Evolutionary conservation across 2,329 filamentous ascomycete genomes (phyloP).

Genomic region (Ceratocystis albifundus): DNA sequence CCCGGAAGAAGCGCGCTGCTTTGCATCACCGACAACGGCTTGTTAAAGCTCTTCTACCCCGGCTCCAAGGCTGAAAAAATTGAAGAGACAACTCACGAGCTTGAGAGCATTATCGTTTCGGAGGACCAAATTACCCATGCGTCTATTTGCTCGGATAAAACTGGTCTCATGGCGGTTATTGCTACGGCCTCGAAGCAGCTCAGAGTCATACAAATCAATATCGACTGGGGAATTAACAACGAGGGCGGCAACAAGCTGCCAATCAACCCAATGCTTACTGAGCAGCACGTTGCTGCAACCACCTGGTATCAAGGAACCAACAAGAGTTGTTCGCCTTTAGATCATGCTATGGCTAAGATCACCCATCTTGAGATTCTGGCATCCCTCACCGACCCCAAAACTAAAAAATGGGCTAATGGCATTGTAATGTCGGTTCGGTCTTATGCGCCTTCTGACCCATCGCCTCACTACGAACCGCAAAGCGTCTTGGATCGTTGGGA

Average conservation of each 20-base stretch:
- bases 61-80: slow-evolving; percentile 57
- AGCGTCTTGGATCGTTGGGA: slow-evolving; percentile 80
- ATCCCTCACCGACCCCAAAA: slow-evolving; percentile 45
- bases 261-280: slow-evolving; percentile 43
- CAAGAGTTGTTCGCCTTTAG: slow-evolving; percentile 33
- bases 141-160: slow-evolving; percentile 60
- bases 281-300: slow-evolving; percentile 45
- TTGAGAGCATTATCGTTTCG: slow-evolving; percentile 60
- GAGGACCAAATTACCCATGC: slow-evolving; percentile 73
- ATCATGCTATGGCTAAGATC: slow-evolving; percentile 48
- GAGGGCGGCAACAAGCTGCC: slow-evolving; percentile 39
- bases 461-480: slow-evolving; percentile 52
- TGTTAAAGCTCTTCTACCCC: slow-evolving; percentile 64
- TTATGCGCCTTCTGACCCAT: slow-evolving; percentile 26
- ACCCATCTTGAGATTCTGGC: slow-evolving; percentile 67
- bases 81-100: slow-evolving; percentile 59
- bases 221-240: slow-evolving; percentile 60
- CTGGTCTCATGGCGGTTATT: slow-evolving; percentile 55
- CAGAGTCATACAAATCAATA: slow-evolving; percentile 58
- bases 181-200: slow-evolving; percentile 61
- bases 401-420: slow-evolving; percentile 35
- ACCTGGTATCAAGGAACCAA: slow-evolving; percentile 44
- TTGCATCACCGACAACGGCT: slow-evolving; percentile 61
- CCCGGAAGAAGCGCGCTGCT: slow-evolving; percentile 61
- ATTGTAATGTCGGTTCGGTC: slow-evolving; percentile 22